Percentiles rank a stretch among this genome's conserved stretches.
phyloP scores from a whole-genome alignment of 495 filamentous ascomycete genomes.

The Echria macrotheca region DNA sequence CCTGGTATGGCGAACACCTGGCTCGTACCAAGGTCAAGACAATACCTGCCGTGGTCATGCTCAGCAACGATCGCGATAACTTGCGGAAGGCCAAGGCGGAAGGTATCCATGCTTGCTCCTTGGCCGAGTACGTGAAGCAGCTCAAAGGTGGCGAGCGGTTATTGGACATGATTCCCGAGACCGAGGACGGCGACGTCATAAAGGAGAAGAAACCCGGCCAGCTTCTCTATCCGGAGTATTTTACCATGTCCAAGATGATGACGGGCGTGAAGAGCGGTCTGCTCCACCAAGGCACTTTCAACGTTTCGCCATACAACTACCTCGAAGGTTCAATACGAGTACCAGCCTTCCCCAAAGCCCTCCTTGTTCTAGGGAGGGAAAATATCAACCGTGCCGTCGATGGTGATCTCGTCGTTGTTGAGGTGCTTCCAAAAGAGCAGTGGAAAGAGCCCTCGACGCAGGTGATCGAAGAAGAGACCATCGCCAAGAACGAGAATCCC shows the following conservation, averaged over 20 bases:
- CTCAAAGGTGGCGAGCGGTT: constrained; percentile 78
- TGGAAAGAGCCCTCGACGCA: constrained; percentile 95
- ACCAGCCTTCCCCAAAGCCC: constrained; percentile 78
- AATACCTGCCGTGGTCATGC: constrained; percentile 77
- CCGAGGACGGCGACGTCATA: constrained; percentile 58
- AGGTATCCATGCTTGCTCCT: constrained; percentile 57
- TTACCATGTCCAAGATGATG: constrained; percentile 86
- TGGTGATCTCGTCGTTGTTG: constrained; percentile 86
- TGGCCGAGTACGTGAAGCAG: constrained; percentile 74
- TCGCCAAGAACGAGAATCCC: constrained; percentile 90
- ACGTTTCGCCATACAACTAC: constrained; percentile 96
- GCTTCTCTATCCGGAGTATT: constrained; percentile 76
- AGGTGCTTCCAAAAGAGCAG: constrained; percentile 85
- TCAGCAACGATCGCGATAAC: constrained; percentile 88
- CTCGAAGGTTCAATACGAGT: constrained; percentile 88
- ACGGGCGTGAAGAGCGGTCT: constrained; percentile 81
- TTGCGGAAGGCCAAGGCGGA: constrained; percentile 75
- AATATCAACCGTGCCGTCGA: constrained; percentile 93
- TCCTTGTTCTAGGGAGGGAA: constrained; percentile 86
- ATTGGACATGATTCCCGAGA: constrained; percentile 90
- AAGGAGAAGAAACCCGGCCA: constrained; percentile 59
- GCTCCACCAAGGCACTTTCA: constrained; percentile 90
- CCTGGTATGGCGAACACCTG: constrained; percentile 86
- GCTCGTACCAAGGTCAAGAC: constrained; percentile 53
- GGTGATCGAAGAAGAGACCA: constrained; percentile 87